Evolutionary conservation across 345 rosid genomes (phyloP).

Genomic region (Noccaea caerulescens): DNA sequence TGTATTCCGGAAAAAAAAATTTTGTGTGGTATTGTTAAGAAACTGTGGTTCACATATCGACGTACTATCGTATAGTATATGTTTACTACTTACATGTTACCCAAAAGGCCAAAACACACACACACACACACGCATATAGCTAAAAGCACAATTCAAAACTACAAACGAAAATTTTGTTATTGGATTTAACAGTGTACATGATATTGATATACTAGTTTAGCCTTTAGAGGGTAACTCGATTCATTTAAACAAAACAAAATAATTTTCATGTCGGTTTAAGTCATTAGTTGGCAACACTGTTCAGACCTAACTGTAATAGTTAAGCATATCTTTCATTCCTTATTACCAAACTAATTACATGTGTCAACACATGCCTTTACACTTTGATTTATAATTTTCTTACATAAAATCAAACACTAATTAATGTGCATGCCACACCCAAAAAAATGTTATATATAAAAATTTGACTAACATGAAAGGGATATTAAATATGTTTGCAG

Average conservation of each 20-base stretch:
- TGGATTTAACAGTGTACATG: constrained; percentile 6
- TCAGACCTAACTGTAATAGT: constrained; percentile 39
- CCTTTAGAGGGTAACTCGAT: not conserved
- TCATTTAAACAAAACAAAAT: not conserved
- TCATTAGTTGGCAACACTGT: constrained; percentile 27
- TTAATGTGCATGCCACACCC: constrained; percentile 16
- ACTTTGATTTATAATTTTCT: constrained; percentile 6
- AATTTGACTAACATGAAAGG: not conserved
- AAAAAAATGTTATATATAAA: not conserved
- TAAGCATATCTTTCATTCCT: constrained; percentile 40
- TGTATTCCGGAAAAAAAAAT: no score
- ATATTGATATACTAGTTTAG: not conserved
- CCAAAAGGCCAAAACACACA: no score
- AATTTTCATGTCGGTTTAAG: constrained; percentile 25
- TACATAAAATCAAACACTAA: constrained; percentile 7
- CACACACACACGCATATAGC: not conserved
- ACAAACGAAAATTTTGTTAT: not conserved
- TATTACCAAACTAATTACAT: constrained; percentile 36
- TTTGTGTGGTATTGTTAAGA: constrained; percentile 23
- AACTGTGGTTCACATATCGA: not conserved
- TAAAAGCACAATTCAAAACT: not conserved
- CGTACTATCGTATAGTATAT: no score
- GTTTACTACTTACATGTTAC: no score
- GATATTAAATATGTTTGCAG: not conserved
- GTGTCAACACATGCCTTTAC: constrained; percentile 35